Conservation (phyloP, 768 basidiomycete genomes). For the Suillus decipiens region DNA sequence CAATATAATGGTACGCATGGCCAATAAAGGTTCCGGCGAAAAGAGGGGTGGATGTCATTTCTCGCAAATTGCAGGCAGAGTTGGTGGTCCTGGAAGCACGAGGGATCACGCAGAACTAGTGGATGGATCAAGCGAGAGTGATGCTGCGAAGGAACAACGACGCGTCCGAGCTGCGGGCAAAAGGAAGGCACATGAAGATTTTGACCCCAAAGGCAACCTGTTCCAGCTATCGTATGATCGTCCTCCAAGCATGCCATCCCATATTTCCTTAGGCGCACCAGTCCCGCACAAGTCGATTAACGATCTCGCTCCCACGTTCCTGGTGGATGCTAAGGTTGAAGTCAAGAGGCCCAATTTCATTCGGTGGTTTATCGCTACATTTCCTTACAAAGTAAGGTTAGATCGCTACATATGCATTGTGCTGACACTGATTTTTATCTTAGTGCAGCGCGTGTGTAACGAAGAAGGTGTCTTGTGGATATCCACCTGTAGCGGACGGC, state of each 20-base stretch:
- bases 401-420: neutral
- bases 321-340: neutral
- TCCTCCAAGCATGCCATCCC: neutral
- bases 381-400: neutral
- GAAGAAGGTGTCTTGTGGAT: neutral
- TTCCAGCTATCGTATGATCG: neutral
- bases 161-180: neutral
- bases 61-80: neutral
- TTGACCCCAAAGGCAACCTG: neutral
- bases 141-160: neutral
- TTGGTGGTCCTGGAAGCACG: neutral
- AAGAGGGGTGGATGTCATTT: neutral
- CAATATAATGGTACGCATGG: neutral
- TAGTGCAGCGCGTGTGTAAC: neutral
- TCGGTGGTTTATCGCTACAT: neutral
- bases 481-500: no score
- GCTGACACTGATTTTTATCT: neutral
- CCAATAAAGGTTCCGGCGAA: neutral
- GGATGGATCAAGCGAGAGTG: neutral
- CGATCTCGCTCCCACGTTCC: neutral
- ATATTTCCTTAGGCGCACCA: neutral
- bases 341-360: neutral
- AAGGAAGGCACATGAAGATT: neutral
- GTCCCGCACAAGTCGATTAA: neutral
- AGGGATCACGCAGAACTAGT: neutral